A percentile compares a stretch with the other conserved stretches of the same genome.
These are phyloP conservation scores for Leccinum uliginosum DNA, from an alignment of 768 basidiomycete species.

Conservation along the genomic window DNA sequence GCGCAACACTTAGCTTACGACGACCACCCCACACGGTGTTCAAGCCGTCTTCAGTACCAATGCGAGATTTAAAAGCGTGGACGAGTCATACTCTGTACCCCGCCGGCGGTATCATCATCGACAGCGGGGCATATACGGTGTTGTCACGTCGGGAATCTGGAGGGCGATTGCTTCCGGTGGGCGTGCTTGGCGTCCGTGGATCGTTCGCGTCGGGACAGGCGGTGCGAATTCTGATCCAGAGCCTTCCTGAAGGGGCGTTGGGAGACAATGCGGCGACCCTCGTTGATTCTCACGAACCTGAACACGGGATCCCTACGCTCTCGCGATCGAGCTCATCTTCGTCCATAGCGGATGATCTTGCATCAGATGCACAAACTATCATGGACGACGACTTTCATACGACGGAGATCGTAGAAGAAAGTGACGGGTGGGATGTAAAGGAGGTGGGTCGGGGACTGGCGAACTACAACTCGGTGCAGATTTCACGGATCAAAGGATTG, in stretches of 20 bases:
- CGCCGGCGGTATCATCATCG: conserved; percentile 84
- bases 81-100: conserved; percentile 93
- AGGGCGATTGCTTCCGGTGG: conserved; percentile 86
- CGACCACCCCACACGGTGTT: conserved; percentile 90
- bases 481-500: conserved; percentile 79
- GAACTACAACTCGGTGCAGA: conserved; percentile 94
- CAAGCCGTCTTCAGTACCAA: conserved; percentile 62
- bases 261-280: conserved; percentile 27
- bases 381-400: conserved; percentile 32
- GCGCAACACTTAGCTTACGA: conserved; percentile 18
- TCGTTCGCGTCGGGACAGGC: conserved; percentile 94
- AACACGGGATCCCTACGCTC: conserved; percentile 30
- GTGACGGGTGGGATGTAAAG: conserved; percentile 62
- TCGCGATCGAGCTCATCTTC: conserved; percentile 37
- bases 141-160: conserved; percentile 83
- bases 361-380: conserved; percentile 19
- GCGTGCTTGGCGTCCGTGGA: conserved; percentile 83
- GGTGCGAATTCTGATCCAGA: conserved; percentile 71
- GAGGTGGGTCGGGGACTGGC: conserved; percentile 94
- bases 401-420: conserved; percentile 33
- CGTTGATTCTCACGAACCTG: conserved; percentile 16
- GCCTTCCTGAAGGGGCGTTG: conserved; percentile 23
- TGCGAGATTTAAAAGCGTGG: conserved; percentile 91
- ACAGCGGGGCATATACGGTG: conserved; percentile 83
- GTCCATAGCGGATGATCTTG: conserved; percentile 27